Percentiles rank a stretch among this genome's conserved stretches.
Conservation (phyloP, 164 flowering plant genomes). For the Vitis riparia region DNA sequence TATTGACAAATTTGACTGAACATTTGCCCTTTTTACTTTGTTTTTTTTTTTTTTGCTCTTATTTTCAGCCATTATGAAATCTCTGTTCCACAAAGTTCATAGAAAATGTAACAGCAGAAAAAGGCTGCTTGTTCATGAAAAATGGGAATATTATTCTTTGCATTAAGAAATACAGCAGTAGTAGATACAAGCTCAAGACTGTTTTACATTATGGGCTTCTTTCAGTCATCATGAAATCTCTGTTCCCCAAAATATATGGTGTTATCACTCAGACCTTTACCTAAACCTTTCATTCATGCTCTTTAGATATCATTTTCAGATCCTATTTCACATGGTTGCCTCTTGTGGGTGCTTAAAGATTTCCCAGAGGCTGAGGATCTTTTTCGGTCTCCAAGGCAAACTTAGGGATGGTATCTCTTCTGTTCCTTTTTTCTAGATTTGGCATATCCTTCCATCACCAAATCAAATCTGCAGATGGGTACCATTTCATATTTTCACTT, state of each 20-base stretch:
- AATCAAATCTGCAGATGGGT: conserved; percentile 5
- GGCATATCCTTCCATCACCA: not conserved
- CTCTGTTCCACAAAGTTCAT: conserved; percentile 1
- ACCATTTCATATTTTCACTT: not conserved
- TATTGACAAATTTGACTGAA: not conserved
- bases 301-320: too few species aligned
- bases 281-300: not conserved
- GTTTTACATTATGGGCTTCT: not conserved
- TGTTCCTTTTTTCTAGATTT: not conserved
- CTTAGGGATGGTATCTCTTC: not conserved
- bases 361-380: not conserved
- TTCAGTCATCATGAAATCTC: not conserved
- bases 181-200: not conserved
- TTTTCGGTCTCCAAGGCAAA: too few species aligned
- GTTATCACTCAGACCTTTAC: not conserved
- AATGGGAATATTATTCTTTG: conserved; percentile 22
- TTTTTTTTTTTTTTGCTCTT: not conserved
- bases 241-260: not conserved
- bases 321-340: not conserved
- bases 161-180: not conserved
- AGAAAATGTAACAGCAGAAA: conserved; percentile 21
- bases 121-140: conserved; percentile 14
- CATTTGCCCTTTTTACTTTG: not conserved
- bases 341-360: not conserved
- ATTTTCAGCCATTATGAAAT: conserved; percentile 9